Percentiles rank a stretch among this genome's conserved stretches.
Conservation (phyloP, 192 early-diverging fungal genomes). For the Lobosporangium transversale region DNA sequence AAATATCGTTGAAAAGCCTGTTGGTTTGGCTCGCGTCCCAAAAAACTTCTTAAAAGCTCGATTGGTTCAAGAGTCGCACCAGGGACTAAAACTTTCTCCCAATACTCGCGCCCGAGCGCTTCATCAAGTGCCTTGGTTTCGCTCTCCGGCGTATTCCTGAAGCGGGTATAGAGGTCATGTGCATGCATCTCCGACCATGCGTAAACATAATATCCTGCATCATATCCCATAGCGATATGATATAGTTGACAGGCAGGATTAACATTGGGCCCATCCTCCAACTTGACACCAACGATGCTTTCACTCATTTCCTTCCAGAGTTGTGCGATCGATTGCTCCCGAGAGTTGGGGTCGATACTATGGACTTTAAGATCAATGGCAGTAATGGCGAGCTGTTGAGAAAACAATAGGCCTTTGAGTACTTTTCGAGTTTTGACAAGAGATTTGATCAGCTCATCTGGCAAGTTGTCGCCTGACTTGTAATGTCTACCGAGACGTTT, state of each 20-base stretch:
- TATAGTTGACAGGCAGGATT: constrained; percentile 47
- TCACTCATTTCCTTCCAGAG: constrained; percentile 59
- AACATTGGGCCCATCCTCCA: constrained; percentile 7
- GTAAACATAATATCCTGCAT: constrained; percentile 77
- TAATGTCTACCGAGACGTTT: constrained; percentile 66
- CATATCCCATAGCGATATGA: constrained; percentile 49
- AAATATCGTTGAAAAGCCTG: constrained; percentile 80
- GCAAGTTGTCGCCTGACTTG: constrained; percentile 75
- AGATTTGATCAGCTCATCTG: constrained; percentile 72
- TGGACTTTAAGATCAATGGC: constrained; percentile 83
- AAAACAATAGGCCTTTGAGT: constrained; percentile 74
- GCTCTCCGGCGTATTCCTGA: constrained; percentile 24
- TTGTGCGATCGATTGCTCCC: constrained; percentile 50
- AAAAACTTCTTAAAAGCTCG: constrained; percentile 75
- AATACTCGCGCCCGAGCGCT: constrained; percentile 74
- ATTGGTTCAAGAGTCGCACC: constrained; percentile 79
- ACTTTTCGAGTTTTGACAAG: constrained; percentile 81
- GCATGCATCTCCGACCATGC: constrained; percentile 83
- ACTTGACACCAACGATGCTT: constrained; percentile 31
- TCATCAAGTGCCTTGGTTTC: constrained; percentile 68
- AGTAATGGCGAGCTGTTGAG: constrained; percentile 84
- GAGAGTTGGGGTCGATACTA: constrained; percentile 55
- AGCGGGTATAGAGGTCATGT: constrained; percentile 79
- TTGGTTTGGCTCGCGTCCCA: constrained; percentile 83
- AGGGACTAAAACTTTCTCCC: constrained; percentile 76